These are phyloP conservation scores for Ustilago nuda DNA, from an alignment of 1,284 basidiomycete genomes.

Conservation along the genomic window DNA sequence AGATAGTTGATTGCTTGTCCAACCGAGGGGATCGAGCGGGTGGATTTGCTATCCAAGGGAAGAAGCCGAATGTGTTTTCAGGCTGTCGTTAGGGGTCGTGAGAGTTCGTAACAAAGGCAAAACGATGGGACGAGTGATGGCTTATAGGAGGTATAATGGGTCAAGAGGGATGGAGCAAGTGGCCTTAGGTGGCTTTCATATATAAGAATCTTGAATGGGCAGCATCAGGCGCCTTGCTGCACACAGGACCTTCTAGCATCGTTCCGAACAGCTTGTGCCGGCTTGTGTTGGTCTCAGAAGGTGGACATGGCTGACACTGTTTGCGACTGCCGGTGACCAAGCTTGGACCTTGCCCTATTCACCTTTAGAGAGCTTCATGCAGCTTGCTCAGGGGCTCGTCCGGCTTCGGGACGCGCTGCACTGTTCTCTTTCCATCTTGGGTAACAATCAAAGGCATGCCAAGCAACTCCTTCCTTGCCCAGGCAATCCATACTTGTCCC, in stretches of 20 bases:
- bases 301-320: neutral
- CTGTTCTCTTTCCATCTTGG: neutral
- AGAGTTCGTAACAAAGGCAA: constrained; percentile 2
- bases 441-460: neutral
- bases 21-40: too few relatives aligned
- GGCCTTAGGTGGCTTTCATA: neutral
- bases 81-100: constrained; percentile 8
- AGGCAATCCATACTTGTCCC: neutral
- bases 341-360: constrained; percentile 31
- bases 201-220: neutral
- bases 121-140: neutral
- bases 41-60: neutral
- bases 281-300: constrained; percentile 18
- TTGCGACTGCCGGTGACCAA: neutral
- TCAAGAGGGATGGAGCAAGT: neutral
- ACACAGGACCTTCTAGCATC: neutral
- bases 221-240: neutral
- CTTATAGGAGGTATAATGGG: neutral
- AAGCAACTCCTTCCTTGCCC: neutral
- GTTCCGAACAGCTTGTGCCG: neutral
- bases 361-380: constrained; percentile 14
- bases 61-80: neutral
- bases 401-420: neutral
- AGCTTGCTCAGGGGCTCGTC: constrained; percentile 32
- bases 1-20: neutral